A percentile compares a stretch with the other conserved stretches of the same genome.
Conservation (phyloP, 305 asterid genomes). For the Plantago lanceolata region DNA sequence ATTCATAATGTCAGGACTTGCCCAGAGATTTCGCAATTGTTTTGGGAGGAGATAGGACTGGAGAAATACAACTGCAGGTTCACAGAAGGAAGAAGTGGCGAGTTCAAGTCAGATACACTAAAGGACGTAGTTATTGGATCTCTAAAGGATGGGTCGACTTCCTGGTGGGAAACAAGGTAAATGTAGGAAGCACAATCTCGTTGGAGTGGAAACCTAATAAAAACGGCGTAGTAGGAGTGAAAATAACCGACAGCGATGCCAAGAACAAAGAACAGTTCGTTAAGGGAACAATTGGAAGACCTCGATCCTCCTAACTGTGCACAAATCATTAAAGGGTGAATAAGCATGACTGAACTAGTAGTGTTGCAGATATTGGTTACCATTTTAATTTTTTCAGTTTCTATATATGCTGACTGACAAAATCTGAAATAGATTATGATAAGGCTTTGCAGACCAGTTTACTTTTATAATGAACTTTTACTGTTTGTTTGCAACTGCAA, state of each 20-base stretch:
- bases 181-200: not conserved
- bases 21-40: conserved; percentile 2
- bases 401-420: no score
- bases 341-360: not conserved
- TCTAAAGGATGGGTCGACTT: conserved; percentile 14
- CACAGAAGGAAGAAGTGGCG: conserved; percentile 10
- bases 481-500: no score
- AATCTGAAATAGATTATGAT: no score
- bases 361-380: no score
- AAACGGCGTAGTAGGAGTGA: not conserved
- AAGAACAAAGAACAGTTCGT: not conserved
- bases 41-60: not conserved
- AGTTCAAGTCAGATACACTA: not conserved
- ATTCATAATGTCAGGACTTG: conserved; percentile 1
- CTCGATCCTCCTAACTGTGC: not conserved
- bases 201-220: conserved; percentile 9
- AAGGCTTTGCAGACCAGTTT: no score
- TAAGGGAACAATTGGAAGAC: not conserved
- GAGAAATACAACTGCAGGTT: not conserved
- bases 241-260: not conserved
- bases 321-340: not conserved
- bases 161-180: conserved; percentile 12
- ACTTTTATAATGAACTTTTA: no score
- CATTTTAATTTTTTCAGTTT: no score
- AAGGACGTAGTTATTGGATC: not conserved